These are phyloP conservation scores for Naganishia kalamii DNA, from an alignment of 768 basidiomycete species.

Conservation along the genomic window DNA sequence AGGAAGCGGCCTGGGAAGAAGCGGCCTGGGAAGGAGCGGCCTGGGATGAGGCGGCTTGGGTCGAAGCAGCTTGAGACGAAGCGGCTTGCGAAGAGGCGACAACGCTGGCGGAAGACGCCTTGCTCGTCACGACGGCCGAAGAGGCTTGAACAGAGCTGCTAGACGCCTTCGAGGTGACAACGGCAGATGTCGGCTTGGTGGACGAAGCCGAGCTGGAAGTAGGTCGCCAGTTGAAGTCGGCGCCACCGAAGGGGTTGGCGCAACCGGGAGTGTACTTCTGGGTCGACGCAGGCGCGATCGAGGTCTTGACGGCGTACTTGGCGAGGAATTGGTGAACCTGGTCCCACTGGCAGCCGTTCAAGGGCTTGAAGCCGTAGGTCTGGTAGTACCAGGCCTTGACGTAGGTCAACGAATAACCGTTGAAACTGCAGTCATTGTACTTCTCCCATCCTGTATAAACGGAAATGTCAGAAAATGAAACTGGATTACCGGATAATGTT, in stretches of 20 bases:
- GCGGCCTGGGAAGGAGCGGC: neutral
- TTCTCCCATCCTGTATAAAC: slow-evolving; percentile 8
- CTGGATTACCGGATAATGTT: neutral
- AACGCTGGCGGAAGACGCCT: neutral
- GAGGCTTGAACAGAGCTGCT: neutral
- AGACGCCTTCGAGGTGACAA: neutral
- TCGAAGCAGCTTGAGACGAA: neutral
- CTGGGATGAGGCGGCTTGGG: neutral
- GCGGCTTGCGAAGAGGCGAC: neutral
- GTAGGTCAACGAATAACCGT: slow-evolving; percentile 8
- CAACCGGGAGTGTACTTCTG: neutral
- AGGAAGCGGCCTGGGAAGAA: neutral
- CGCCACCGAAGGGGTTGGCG: slow-evolving; percentile 11
- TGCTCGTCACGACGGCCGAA: neutral
- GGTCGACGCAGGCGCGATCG: neutral
- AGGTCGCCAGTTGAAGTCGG: neutral
- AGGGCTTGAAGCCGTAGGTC: slow-evolving; percentile 12
- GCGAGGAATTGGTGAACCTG: neutral
- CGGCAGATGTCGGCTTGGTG: too few species aligned
- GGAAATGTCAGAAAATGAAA: neutral
- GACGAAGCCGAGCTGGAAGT: neutral
- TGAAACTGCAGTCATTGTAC: slow-evolving; percentile 15
- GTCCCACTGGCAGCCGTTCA: slow-evolving; percentile 6
- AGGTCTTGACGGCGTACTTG: slow-evolving; percentile 14
- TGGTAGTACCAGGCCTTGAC: slow-evolving; percentile 13